Base-by-base conservation (phyloP, 176 grass and related monocot species). In the Oryza coarctata region DNA sequence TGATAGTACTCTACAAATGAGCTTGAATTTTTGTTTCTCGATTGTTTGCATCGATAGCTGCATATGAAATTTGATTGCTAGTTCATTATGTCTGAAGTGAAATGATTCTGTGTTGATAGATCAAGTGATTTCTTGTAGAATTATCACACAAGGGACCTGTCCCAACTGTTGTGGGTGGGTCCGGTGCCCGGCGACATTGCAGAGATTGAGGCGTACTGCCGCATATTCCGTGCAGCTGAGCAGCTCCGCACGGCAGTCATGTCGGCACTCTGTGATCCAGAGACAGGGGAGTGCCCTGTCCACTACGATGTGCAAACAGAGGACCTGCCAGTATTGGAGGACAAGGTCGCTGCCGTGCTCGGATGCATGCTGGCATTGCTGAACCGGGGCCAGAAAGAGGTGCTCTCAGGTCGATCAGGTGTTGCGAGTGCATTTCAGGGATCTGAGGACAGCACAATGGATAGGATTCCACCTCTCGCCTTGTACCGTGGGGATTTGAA, bases 401-500 rank as follows among this genome's bases (percentile, higher is more conserved):
- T 99, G 64, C 85, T 99, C 43, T 95, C 93, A 9, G 96, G 93
- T 10, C 87, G 93, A 44, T 88, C 91, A 0, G 72, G 36, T 50
- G 65, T 86, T 20, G 83, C 83, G 31, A 83, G 33, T 22, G 84
- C 84, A 3, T 94, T 88, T 83, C 70, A 89, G 68, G 86, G 70
- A 70, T 81, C 86, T 14, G 89, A 87, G 39, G 73, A 70, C 14
- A 78, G 73, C 69, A 80, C 70, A 32, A 72, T 91, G 71, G 89
- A 94, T 50, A 92, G 82, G 82, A 89, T 91, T 75, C 97, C 93
- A 9, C 93, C 97, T 0, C 93, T 99, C 12, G 87, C 91, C 65
- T 34, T 91, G 73, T 99, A 95, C 80, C 89, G 97, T 71, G 88
- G 89, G 79, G 93, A 99, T 68, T 83, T 99, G 97, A 99, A 99